Base-by-base conservation (phyloP, 176 grass and related monocot species). In the Oryza brachyantha region DNA sequence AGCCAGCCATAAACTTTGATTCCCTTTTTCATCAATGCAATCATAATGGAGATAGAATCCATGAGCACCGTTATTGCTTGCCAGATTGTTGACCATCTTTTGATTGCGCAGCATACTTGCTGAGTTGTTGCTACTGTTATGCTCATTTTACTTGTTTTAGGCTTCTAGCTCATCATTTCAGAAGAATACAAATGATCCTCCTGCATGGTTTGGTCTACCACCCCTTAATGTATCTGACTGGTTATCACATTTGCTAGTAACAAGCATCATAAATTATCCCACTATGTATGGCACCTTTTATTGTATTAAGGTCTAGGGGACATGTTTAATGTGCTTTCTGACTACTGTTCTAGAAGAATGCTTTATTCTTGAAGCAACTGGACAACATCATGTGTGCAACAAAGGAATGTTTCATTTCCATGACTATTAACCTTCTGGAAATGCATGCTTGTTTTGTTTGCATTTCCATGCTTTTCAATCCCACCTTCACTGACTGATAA, bases 361-460 rank as follows among this genome's bases (percentile, higher is more conserved):
- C 13, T 54, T 81, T 61, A n/a, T 16, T 55, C 45, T 1, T 84
- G 55, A 80, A 80, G 68, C 73, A 79, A 62, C 63, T 31, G 10
- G 70, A 10, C 14, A 64, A 8, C 25, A 29, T 50, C 54, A 14
- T 64, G 58, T 76, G n/a, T n/a, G n/a, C n/a, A n/a, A n/a, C n/a
- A n/a, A n/a, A n/a, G n/a, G n/a, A n/a, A n/a, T n/a, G n/a, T n/a
- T n/a, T n/a, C n/a, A n/a, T n/a, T n/a, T n/a, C n/a, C n/a, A n/a
- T n/a, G n/a, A n/a, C n/a, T 22, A 4, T 21, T 67, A 29, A 32
- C 39, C 43, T 58, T 21, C 19, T 55, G 46, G n/a, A 50, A 32
- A 68, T 67, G 19, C 61, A 31, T 46, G 10, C 11, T 36, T 54
- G 16, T 84, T 78, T 50, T 52, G 2, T 17, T 39, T 82, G 41